Base-by-base conservation (phyloP, 1,284 basidiomycete genomes). In the Microbotryomycetes sp. region DNA sequence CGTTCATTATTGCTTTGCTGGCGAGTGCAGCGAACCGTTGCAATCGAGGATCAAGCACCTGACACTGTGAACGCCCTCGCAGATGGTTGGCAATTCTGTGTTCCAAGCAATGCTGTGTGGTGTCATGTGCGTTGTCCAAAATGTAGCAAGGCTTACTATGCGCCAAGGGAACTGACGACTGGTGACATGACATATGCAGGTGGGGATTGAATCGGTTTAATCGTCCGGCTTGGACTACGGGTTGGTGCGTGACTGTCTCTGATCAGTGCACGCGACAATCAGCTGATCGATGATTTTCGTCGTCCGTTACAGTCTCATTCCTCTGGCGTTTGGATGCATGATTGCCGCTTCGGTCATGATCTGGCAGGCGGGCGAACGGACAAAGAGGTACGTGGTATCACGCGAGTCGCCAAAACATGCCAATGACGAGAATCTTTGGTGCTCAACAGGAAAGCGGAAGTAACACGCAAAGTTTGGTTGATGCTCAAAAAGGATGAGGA, bases 401-500 rank as follows among this genome's bases (percentile, higher is more conserved):
- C n/a, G n/a, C n/a, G n/a, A n/a, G n/a, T n/a, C n/a, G n/a, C n/a
- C n/a, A n/a, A n/a, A n/a, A n/a, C n/a, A n/a, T n/a, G n/a, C n/a
- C n/a, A n/a, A n/a, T n/a, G n/a, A n/a, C n/a, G n/a, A n/a, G n/a
- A n/a, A n/a, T n/a, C n/a, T n/a, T n/a, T n/a, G n/a, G n/a, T n/a
- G n/a, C n/a, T n/a, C n/a, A n/a, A 30, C 35, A 50, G 51, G 23
- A 61, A 61, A 50, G 55, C 54, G 5, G 59, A 61, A 41, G 59
- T 61, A 24, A 57, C 54, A 6, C 31, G 45, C 18, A 45, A 48
- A 27, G 51, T 59, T 5, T 56, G 54, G 54, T 24, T 18, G 26
- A 49, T 60, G 46, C 52, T 60, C 46, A 60, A 60, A 47, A 50
- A 54, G 48, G 58, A 60, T 35, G 58, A 60, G 41, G 58, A 60